Evolutionary conservation across 768 basidiomycete genomes (phyloP), one percentile per base, ranked within the genome.

Genomic region (Mrakia frigida): DNA sequence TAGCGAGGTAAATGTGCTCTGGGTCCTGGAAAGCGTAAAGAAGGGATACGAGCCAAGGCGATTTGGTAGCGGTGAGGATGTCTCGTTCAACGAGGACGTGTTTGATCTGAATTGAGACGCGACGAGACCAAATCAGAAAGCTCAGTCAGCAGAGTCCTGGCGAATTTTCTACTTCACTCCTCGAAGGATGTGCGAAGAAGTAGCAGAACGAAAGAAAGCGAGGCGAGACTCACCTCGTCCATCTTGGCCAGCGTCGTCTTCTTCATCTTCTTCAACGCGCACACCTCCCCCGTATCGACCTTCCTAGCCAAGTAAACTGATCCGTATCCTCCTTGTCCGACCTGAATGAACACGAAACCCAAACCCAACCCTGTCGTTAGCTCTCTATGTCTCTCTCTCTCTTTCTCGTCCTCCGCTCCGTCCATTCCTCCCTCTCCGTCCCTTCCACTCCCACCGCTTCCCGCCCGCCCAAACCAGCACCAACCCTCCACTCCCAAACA

Each of bases 311-410:
- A 87, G 82, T 92, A 99, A 35, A 99, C 97, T 79, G 98, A 96
- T 7, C 97, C 97, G 84, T 98, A 99, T 3, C 97, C 97, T 18
- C 97, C 97, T 85, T 99, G 97, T 1, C 97, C 97, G 68, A 99
- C 94, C 80, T 80, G 50, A 60, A 41, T 14, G n/a, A 6, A n/a
- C 56, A 9, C 13, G 50, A 31, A n/a, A 68, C 33, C n/a, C 3
- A 65, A 46, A 10, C 43, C 16, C 18, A 16, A 50, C 52, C n/a
- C n/a, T n/a, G n/a, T 21, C 31, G 31, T 65, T 16, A 65, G 31
- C 63, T 25, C 28, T 31, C 18, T 16, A 4, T 28, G 13, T 4
- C 21, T 35, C 63, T 35, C 63, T 11, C 33, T 5, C 6, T 33
- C 31, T 7, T n/a, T n/a, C n/a, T n/a, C n/a, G n/a, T n/a, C n/a